Base-by-base conservation (phyloP, 73 alveolate genomes). In the Durusdinium trenchii region DNA sequence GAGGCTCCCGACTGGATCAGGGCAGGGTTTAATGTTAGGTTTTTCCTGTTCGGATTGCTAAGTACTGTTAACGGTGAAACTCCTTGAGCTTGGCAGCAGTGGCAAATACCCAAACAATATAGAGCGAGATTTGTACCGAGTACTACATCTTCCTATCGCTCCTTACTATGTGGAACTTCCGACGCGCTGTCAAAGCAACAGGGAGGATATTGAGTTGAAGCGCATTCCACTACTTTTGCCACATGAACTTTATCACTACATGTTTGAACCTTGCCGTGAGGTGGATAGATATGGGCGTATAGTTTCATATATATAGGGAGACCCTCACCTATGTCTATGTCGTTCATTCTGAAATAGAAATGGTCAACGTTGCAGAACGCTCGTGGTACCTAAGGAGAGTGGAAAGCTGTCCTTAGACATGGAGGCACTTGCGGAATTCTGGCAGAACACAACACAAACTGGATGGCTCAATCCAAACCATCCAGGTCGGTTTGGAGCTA, bases 131-230 rank as follows among this genome's bases (percentile, higher is more conserved):
- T 5, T 76, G 57, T 76, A 43, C 26, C 57, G 86, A 38, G 86
- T 43, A 26, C 45, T 76, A 42, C 42, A 76, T 6, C 45, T 76
- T 14, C 86, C 86, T 6, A 42, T 76, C 1, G 36, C 20, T 42
- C 86, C 86, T 9, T 76, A 9, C 61, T 42, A 76, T 43, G 86
- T 76, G 38, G 40, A 76, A 40, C 86, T 76, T 2, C 86, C 86
- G 4, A 43, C 61, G 5, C 86, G 86, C 7, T 76, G 61, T 76
- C 86, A 76, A 38, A 42, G 61, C n/a, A 76, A 76, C 38, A 52
- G 86, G 2, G 61, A 76, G 45, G 86, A 76, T 43, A 20, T 76
- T 42, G 61, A 20, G 9, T 60, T 76, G 18, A 42, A 30, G 7
- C 30, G 86, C 18, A 38, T 76, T 3, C 86, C 86, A 6, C 4